A percentile compares a stretch with the other conserved stretches of the same genome.
These are phyloP conservation scores for Arthrobotrys sinensis DNA, from an alignment of 2,329 filamentous ascomycete genomes.

Conservation along the genomic window DNA sequence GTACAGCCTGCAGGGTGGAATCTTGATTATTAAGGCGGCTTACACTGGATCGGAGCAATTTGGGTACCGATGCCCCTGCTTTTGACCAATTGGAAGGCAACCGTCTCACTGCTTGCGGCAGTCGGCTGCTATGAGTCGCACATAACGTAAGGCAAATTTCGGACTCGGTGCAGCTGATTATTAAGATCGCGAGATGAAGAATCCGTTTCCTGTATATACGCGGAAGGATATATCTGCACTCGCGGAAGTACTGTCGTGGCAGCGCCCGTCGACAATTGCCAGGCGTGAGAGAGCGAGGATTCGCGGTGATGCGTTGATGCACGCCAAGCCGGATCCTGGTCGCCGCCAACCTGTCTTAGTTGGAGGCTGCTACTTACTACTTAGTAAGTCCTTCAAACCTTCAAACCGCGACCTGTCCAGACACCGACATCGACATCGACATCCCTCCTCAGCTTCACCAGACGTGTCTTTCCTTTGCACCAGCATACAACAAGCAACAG, in stretches of 20 bases:
- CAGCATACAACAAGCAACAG: neutral
- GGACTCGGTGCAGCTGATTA: neutral
- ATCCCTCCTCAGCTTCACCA: neutral
- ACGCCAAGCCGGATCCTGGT: slow-evolving; percentile 33
- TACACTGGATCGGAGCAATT: slow-evolving; percentile 45
- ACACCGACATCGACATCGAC: neutral
- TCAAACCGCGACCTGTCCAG: slow-evolving; percentile 6
- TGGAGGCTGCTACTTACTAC: too few relatives aligned
- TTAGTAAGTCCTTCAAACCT: neutral
- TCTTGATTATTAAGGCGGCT: slow-evolving; percentile 57
- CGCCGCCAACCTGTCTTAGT: slow-evolving; percentile 30
- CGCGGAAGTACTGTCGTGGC: too few relatives aligned
- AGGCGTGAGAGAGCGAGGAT: neutral
- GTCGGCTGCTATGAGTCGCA: slow-evolving; percentile 17
- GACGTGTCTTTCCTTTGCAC: slow-evolving; percentile 3
- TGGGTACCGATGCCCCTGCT: slow-evolving; percentile 36
- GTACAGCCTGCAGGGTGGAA: slow-evolving; percentile 14
- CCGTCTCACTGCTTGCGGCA: slow-evolving; percentile 17
- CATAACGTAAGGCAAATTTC: slow-evolving; percentile 12
- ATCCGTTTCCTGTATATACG: neutral
- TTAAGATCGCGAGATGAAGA: neutral
- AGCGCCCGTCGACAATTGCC: neutral
- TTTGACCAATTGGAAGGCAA: slow-evolving; percentile 11
- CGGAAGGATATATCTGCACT: too few relatives aligned
- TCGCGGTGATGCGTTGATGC: slow-evolving; percentile 23